Conservation (phyloP, 176 grass and related monocot genomes). For the Oryza glaberrima region DNA sequence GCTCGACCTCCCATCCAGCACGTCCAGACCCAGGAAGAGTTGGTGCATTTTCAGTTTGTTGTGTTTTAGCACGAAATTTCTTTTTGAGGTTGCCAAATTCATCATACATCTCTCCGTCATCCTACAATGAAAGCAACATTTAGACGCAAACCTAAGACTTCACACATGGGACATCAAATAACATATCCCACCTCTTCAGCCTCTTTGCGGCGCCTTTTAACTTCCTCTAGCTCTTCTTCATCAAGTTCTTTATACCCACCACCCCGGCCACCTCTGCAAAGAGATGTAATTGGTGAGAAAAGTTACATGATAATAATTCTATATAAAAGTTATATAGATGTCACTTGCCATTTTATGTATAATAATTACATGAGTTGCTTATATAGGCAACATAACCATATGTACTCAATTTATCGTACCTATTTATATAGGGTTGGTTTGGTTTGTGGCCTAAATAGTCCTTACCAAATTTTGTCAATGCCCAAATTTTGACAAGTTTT, state of each 20-base stretch:
- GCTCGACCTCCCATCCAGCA: slow-evolving; percentile 80
- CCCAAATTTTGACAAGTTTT: no score
- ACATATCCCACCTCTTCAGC: slow-evolving; percentile 79
- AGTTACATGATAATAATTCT: background rate
- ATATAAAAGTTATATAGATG: no score
- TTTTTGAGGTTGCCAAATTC: slow-evolving; percentile 99
- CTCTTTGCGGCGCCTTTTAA: slow-evolving; percentile 75
- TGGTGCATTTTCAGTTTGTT: slow-evolving; percentile 55
- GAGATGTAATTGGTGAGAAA: background rate
- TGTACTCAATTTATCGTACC: no score
- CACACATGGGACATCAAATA: slow-evolving; percentile 2
- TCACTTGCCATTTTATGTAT: background rate
- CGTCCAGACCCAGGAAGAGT: slow-evolving; percentile 67
- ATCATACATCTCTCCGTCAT: slow-evolving; percentile 99
- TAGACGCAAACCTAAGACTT: slow-evolving; percentile 28
- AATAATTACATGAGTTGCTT: background rate
- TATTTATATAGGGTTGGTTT: no score
- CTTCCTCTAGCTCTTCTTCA: slow-evolving; percentile 98
- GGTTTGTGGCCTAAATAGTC: no score
- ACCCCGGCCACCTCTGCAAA: slow-evolving; percentile 82
- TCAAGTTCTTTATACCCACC: slow-evolving; percentile 98
- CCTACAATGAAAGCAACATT: slow-evolving; percentile 57
- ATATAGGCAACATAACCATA: background rate
- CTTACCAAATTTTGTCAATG: no score
- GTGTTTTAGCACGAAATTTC: slow-evolving; percentile 89